phyloP scores from a whole-genome alignment of 768 basidiomycete genomes.

The Pleurotus tuoliensis region DNA sequence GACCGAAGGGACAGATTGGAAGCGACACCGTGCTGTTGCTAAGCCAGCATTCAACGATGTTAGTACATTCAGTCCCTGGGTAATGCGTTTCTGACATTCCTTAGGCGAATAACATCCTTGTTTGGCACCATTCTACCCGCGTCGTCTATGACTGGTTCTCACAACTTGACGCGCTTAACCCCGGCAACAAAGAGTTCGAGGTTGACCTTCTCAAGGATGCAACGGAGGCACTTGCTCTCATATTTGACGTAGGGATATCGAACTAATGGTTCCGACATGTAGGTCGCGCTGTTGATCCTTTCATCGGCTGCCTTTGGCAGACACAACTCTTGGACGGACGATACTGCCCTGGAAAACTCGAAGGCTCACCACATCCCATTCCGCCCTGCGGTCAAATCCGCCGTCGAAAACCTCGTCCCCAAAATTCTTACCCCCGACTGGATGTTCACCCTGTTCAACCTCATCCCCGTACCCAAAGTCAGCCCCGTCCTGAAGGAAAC shows the following conservation, averaged over 20 bases:
- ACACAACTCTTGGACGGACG: constrained; percentile 21
- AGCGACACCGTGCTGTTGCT: constrained; percentile 38
- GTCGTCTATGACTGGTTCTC: constrained; percentile 39
- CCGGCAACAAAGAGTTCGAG: not conserved
- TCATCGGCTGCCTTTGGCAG: constrained; percentile 28
- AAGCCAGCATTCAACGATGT: constrained; percentile 51
- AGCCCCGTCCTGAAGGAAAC: constrained; percentile 19
- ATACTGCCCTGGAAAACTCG: constrained; percentile 11
- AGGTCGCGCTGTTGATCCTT: constrained; percentile 26
- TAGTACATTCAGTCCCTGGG: not conserved
- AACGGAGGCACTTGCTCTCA: constrained; percentile 14
- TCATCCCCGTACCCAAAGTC: not conserved
- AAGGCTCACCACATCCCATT: constrained; percentile 24
- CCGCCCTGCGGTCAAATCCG: constrained; percentile 14
- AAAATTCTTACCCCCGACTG: constrained; percentile 20
- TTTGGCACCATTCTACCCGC: constrained; percentile 43
- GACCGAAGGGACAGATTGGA: constrained; percentile 40
- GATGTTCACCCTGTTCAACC: constrained; percentile 12
- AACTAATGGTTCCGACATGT: not conserved
- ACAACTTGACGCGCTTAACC: constrained; percentile 24
- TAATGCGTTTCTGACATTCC: not conserved
- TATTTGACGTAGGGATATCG: not conserved
- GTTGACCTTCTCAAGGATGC: constrained; percentile 22
- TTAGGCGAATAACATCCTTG: constrained; percentile 42
- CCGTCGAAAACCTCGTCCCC: constrained; percentile 20